Percentiles rank a stretch among this genome's conserved stretches.
Evolutionary conservation across 306 rosid genomes (phyloP).

Genomic region (Bauhinia variegata): DNA sequence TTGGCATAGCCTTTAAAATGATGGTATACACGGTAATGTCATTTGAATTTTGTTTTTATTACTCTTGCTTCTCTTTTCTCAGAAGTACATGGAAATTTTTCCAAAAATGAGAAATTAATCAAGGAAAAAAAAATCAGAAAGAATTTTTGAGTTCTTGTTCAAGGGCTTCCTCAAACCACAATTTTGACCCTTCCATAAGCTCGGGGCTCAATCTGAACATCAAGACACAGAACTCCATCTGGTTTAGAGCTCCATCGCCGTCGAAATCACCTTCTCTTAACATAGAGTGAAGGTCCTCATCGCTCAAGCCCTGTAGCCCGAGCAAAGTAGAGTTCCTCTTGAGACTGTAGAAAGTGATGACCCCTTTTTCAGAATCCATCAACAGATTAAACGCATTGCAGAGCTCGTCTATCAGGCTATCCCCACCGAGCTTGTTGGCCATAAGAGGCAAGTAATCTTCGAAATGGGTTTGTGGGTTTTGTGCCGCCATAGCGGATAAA

Average conservation of each 20-base stretch:
- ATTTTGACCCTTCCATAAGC: conserved; percentile 68
- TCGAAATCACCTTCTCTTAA: conserved; percentile 77
- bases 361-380: conserved; percentile 59
- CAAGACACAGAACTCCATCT: conserved; percentile 85
- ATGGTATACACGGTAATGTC: conserved; percentile 8
- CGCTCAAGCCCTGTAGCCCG: conserved; percentile 65
- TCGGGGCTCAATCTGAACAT: conserved; percentile 94
- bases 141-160: conserved; percentile 48
- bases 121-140: conserved; percentile 10
- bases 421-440: conserved; percentile 86
- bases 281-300: conserved; percentile 73
- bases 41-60: conserved; percentile 30
- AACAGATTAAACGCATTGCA: conserved; percentile 71
- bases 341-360: conserved; percentile 78
- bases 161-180: conserved; percentile 66
- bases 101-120: conserved; percentile 24
- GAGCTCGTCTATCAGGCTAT: conserved; percentile 70
- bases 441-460: conserved; percentile 70
- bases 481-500: conserved; percentile 48
- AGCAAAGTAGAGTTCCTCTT: conserved; percentile 68
- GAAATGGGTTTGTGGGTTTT: conserved; percentile 51
- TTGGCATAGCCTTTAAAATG: background rate
- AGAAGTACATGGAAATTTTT: conserved; percentile 17
- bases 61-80: conserved; percentile 9
- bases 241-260: conserved; percentile 81